Percentiles rank a stretch among this genome's conserved stretches.
Evolutionary conservation across 805 yeast genomes (phyloP).

Genomic region (Soucietia sequanensis): DNA sequence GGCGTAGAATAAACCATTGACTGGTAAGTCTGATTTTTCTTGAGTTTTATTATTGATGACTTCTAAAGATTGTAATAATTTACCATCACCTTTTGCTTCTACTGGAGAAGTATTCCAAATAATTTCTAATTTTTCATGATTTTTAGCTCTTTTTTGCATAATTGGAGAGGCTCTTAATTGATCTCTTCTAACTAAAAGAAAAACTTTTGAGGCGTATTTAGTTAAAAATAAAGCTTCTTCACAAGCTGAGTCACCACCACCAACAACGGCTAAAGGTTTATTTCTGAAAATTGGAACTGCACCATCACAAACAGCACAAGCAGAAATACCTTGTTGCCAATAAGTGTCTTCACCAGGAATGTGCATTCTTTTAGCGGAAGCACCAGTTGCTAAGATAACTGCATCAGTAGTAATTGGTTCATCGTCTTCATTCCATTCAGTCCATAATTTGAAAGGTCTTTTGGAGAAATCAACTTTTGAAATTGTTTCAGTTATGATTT

Average conservation of each 20-base stretch:
- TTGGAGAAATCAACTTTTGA: constrained; percentile 85
- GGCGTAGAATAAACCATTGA: constrained; percentile 94
- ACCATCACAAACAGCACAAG: constrained; percentile 99
- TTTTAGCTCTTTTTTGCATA: constrained; percentile 90
- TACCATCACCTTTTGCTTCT: constrained; percentile 95
- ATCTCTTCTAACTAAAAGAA: constrained; percentile 90
- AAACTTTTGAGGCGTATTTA: constrained; percentile 96
- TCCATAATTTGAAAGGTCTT: constrained; percentile 95
- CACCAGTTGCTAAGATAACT: constrained; percentile 94
- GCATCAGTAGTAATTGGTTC: constrained; percentile 94
- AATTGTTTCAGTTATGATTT: constrained; percentile 91
- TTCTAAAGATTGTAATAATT: constrained; percentile 62
- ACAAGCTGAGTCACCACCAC: constrained; percentile 99
- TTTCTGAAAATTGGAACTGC: constrained; percentile 99
- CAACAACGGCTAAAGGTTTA: constrained; percentile 95
- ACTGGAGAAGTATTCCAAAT: constrained; percentile 80
- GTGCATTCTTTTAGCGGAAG: constrained; percentile 91
- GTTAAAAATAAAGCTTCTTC: constrained; percentile 98
- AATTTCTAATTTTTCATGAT: constrained; percentile 87
- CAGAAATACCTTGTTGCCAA: constrained; percentile 99
- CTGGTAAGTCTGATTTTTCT: constrained; percentile 66
- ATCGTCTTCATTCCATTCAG: constrained; percentile 89
- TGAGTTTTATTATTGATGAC: constrained; percentile 73
- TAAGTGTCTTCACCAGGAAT: constrained; percentile 96
- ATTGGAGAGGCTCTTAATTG: constrained; percentile 90